Evolutionary conservation across 176 grass and related monocot species (phyloP).

Genomic region (Oryza nivara): DNA sequence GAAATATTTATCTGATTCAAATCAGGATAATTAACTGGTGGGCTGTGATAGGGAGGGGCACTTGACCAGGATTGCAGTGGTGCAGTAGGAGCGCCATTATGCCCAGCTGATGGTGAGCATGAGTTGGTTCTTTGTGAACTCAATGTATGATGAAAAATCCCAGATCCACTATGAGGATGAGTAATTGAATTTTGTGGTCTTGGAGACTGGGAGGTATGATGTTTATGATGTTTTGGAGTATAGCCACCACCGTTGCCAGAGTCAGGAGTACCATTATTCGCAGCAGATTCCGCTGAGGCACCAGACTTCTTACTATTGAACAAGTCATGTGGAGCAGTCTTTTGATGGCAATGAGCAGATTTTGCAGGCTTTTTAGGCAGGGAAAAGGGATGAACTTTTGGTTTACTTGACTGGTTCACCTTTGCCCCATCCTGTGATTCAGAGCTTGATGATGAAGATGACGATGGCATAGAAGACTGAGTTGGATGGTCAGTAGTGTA

Average conservation of each 20-base stretch:
- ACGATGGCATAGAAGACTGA: constrained; percentile 32
- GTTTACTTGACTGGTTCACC: constrained; percentile 41
- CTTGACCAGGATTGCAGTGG: constrained; percentile 63
- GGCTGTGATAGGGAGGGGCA: constrained; percentile 44
- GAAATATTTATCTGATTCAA: constrained; percentile 52
- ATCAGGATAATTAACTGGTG: constrained; percentile 56
- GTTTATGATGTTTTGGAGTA: constrained; percentile 57
- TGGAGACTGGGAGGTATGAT: constrained; percentile 44
- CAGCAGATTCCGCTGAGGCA: constrained; percentile 42
- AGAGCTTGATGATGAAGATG: constrained; percentile 44
- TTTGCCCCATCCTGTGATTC: constrained; percentile 55
- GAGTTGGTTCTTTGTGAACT: constrained; percentile 62
- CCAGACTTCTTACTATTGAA: constrained; percentile 54
- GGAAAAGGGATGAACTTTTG: constrained; percentile 35
- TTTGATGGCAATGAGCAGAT: constrained; percentile 50
- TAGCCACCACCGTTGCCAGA: constrained; percentile 32
- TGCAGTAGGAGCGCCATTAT: constrained; percentile 39
- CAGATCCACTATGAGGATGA: constrained; percentile 50
- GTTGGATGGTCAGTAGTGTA: constrained; percentile 30
- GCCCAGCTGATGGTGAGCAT: constrained; percentile 51
- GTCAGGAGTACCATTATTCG: constrained; percentile 52
- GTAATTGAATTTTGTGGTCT: constrained; percentile 44
- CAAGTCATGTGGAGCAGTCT: constrained; percentile 54
- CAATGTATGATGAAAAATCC: constrained; percentile 53
- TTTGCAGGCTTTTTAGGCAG: constrained; percentile 57